phyloP scores from a whole-genome alignment of 768 basidiomycete species.

The Rhodotorula graminis region DNA sequence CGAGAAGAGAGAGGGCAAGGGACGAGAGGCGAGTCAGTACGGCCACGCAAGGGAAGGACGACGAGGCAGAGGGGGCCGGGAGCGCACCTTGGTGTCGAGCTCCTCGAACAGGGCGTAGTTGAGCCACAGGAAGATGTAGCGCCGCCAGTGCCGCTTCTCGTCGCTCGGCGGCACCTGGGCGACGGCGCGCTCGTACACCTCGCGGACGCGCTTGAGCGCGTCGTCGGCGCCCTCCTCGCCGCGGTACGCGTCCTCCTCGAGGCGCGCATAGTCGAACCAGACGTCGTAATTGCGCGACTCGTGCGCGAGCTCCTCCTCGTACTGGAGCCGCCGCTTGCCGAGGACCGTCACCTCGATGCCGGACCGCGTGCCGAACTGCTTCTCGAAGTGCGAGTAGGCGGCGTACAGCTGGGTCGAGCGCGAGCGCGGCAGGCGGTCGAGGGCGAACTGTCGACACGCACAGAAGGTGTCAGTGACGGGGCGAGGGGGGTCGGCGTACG shows the following conservation, averaged over 20 bases:
- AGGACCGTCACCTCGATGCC: slow-evolving; percentile 89
- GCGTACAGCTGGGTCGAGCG: slow-evolving; percentile 84
- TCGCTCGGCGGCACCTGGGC: slow-evolving; percentile 89
- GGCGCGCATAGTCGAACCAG: slow-evolving; percentile 92
- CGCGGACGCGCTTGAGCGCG: slow-evolving; percentile 66
- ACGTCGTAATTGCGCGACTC: slow-evolving; percentile 93
- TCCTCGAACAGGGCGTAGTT: slow-evolving; percentile 97
- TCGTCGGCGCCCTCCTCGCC: slow-evolving; percentile 68
- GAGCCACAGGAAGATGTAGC: slow-evolving; percentile 50
- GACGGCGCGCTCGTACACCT: slow-evolving; percentile 92
- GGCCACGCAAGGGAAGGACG: too few relatives aligned
- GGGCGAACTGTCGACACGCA: slow-evolving; percentile 67
- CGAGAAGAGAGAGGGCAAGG: too few relatives aligned
- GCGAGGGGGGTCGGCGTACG: too few relatives aligned
- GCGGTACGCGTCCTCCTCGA: slow-evolving; percentile 82
- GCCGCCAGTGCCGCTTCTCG: slow-evolving; percentile 73
- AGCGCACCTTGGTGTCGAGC: slow-evolving; percentile 76
- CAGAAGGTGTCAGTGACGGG: background rate
- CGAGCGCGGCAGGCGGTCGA: slow-evolving; percentile 82
- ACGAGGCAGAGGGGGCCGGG: too few relatives aligned
- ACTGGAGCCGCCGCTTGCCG: slow-evolving; percentile 96
- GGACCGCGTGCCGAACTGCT: slow-evolving; percentile 84
- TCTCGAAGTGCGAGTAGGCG: slow-evolving; percentile 94
- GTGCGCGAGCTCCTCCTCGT: slow-evolving; percentile 89
- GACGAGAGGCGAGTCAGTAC: background rate